phyloP scores from a whole-genome alignment of 805 yeast genomes.

The Saccharomycopsis oosterbeekiorum region DNA sequence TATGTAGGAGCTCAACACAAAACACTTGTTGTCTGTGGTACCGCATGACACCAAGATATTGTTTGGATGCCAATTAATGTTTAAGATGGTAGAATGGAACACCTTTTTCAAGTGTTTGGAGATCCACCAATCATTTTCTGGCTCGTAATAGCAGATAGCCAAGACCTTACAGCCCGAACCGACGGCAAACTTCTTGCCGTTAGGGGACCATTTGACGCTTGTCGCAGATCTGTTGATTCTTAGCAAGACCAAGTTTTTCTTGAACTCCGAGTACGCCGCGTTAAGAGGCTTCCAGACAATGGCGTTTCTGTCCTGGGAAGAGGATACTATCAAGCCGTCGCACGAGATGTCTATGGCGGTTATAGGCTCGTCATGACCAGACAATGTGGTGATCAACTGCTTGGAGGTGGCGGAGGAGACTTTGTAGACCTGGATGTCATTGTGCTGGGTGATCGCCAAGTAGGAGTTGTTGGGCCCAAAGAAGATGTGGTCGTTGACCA shows the following conservation, averaged over 20 bases:
- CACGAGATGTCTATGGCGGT: conserved; percentile 88
- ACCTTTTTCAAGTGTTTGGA: conserved; percentile 95
- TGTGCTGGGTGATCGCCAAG: conserved; percentile 77
- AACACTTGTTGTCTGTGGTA: conserved; percentile 85
- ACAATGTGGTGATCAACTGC: conserved; percentile 50
- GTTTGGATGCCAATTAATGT: conserved; percentile 90
- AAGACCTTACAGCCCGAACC: conserved; percentile 92
- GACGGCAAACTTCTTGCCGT: conserved; percentile 92
- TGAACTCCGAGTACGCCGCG: conserved; percentile 52
- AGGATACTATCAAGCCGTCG: conserved; percentile 87
- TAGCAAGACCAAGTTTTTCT: conserved; percentile 85
- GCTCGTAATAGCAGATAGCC: conserved; percentile 94
- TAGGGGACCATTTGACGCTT: conserved; percentile 88
- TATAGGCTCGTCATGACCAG: conserved; percentile 86
- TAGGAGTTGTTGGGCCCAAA: conserved; percentile 46
- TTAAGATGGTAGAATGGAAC: conserved; percentile 74
- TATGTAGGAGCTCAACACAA: conserved; percentile 82
- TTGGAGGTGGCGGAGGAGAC: conserved; percentile 36
- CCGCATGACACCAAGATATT: conserved; percentile 82
- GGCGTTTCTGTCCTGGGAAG: conserved; percentile 97
- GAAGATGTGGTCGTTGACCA: conserved; percentile 86
- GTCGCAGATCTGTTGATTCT: conserved; percentile 96
- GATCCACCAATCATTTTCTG: conserved; percentile 98
- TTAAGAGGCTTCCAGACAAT: conserved; percentile 84
- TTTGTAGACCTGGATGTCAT: conserved; percentile 63